Evolutionary conservation across 2,329 filamentous ascomycete genomes (phyloP).

Genomic region (Hypoxylon sp.): DNA sequence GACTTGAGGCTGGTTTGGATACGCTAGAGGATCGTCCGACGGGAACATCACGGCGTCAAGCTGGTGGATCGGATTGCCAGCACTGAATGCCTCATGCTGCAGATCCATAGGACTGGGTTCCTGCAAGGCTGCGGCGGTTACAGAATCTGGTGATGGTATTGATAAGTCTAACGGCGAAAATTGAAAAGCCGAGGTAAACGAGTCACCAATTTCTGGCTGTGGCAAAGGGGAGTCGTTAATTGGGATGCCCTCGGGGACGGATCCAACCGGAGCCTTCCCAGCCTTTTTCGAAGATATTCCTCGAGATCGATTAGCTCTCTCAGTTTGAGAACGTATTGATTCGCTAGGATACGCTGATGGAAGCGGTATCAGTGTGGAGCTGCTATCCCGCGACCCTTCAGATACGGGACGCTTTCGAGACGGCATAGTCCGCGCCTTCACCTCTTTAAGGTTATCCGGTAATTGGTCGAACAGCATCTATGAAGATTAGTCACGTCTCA

Average conservation of each 20-base stretch:
- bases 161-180: slow-evolving; percentile 48
- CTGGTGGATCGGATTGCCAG: slow-evolving; percentile 70
- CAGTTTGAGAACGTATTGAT: slow-evolving; percentile 34
- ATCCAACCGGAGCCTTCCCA: slow-evolving; percentile 41
- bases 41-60: slow-evolving; percentile 86
- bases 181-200: slow-evolving; percentile 45
- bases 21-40: slow-evolving; percentile 81
- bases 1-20: slow-evolving; percentile 81
- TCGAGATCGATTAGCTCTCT: slow-evolving; percentile 37
- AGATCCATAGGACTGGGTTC: slow-evolving; percentile 49
- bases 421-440: slow-evolving; percentile 55
- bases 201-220: slow-evolving; percentile 41
- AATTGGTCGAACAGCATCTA: slow-evolving; percentile 87
- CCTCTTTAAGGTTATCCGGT: slow-evolving; percentile 76
- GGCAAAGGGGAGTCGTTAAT: slow-evolving; percentile 40
- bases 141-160: slow-evolving; percentile 46
- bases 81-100: slow-evolving; percentile 46
- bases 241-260: slow-evolving; percentile 36
- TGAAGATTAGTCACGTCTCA: slow-evolving; percentile 38
- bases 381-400: slow-evolving; percentile 54
- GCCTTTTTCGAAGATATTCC: slow-evolving; percentile 43
- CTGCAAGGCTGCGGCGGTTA: slow-evolving; percentile 47
- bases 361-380: slow-evolving; percentile 47
- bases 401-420: slow-evolving; percentile 71
- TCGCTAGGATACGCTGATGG: slow-evolving; percentile 50